A percentile compares a stretch with the other conserved stretches of the same genome.
Evolutionary conservation across 164 flowering plant genomes (phyloP).

Genomic region (Platanus orientalis): DNA sequence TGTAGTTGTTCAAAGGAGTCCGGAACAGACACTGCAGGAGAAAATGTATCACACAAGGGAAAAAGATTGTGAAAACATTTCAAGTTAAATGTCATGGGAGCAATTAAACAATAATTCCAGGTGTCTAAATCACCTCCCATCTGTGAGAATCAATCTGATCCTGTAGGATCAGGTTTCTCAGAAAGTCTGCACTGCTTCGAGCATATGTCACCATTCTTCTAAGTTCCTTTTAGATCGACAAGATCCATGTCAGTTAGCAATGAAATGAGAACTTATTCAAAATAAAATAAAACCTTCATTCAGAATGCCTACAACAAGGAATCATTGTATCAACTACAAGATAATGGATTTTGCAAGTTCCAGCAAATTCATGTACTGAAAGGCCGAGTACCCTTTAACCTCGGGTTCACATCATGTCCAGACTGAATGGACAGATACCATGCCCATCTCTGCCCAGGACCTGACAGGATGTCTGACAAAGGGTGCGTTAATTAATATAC

Average conservation of each 20-base stretch:
- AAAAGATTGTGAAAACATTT: neutral
- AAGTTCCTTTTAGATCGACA: conserved; percentile 54
- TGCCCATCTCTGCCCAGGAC: too few relatives aligned
- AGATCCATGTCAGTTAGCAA: neutral
- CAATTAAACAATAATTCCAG: neutral
- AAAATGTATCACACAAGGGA: conserved; percentile 4
- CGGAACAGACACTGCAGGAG: conserved; percentile 72
- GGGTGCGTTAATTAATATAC: too few relatives aligned
- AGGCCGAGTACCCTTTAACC: too few relatives aligned
- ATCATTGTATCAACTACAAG: neutral
- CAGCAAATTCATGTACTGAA: too few relatives aligned
- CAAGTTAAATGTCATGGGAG: neutral
- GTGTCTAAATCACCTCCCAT: conserved; percentile 73
- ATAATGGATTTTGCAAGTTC: neutral
- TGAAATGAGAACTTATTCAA: neutral
- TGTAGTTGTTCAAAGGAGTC: conserved; percentile 85
- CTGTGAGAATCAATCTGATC: conserved; percentile 45
- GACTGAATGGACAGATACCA: too few relatives aligned
- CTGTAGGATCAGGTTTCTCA: conserved; percentile 54
- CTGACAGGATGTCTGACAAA: too few relatives aligned
- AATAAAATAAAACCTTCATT: neutral
- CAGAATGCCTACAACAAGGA: neutral
- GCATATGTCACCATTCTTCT: conserved; percentile 79
- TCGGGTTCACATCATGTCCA: too few relatives aligned
- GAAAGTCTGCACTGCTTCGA: conserved; percentile 65